Evolutionary conservation across 331 rosid genomes (phyloP).

Genomic region (Dryas integrifolia): DNA sequence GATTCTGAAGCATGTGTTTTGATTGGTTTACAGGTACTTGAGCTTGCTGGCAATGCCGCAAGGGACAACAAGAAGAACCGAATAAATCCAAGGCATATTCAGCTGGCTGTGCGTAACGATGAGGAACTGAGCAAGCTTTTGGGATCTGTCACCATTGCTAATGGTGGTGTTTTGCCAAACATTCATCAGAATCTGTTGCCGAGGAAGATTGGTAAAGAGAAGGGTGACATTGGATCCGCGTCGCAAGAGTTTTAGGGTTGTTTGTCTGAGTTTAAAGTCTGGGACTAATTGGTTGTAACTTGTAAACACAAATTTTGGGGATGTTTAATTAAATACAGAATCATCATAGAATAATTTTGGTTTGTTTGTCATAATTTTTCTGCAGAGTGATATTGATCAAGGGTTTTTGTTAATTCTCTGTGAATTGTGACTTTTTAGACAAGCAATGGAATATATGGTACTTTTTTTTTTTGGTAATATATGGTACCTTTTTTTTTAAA

Average conservation of each 20-base stretch:
- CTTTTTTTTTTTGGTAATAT: too few relatives aligned
- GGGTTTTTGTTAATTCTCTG: too few relatives aligned
- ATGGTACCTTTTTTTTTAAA: too few relatives aligned
- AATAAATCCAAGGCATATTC: slow-evolving; percentile 56
- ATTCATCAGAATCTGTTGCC: slow-evolving; percentile 56
- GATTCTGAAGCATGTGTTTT: too few relatives aligned
- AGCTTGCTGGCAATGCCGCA: slow-evolving; percentile 52
- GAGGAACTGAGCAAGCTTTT: slow-evolving; percentile 65
- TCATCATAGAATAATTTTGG: not conserved
- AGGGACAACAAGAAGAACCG: slow-evolving; percentile 59
- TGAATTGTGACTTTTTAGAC: too few relatives aligned
- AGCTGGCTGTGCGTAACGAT: slow-evolving; percentile 58
- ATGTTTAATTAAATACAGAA: not conserved
- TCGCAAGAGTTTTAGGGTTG: slow-evolving; percentile 53
- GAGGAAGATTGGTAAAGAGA: slow-evolving; percentile 48
- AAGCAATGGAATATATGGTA: too few relatives aligned
- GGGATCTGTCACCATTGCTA: slow-evolving; percentile 56
- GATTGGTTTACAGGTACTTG: slow-evolving; percentile 40
- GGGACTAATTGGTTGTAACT: slow-evolving; percentile 7
- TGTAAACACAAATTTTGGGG: slow-evolving; percentile 14
- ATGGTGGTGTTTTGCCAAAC: slow-evolving; percentile 61
- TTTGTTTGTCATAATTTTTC: not conserved
- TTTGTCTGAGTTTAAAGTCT: not conserved
- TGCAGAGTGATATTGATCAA: too few relatives aligned
- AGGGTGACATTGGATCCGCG: slow-evolving; percentile 48